Evolutionary conservation across 75 land plant genomes (phyloP).

Genomic region (Cupressus sempervirens): DNA sequence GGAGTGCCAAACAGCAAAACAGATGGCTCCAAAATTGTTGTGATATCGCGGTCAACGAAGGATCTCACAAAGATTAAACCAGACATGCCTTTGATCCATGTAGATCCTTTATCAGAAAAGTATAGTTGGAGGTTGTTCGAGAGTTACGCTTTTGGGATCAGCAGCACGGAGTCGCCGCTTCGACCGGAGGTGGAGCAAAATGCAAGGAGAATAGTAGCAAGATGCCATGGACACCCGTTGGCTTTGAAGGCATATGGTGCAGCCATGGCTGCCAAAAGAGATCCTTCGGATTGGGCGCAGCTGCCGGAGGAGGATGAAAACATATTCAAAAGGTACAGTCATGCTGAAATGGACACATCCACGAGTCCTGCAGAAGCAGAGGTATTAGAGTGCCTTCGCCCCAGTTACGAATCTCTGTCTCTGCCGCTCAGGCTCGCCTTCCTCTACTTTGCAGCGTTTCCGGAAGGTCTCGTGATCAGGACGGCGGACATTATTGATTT

Average conservation of each 20-base stretch:
- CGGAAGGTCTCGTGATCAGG: background rate
- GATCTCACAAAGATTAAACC: background rate
- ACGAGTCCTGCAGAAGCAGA: no score
- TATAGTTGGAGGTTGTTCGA: background rate
- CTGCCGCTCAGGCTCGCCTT: background rate
- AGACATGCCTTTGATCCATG: background rate
- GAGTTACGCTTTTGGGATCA: background rate
- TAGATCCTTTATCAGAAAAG: background rate
- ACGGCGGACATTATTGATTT: background rate
- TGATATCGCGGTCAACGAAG: background rate
- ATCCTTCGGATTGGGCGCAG: background rate
- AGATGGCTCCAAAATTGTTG: background rate
- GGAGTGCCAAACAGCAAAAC: background rate
- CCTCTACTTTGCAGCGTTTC: background rate
- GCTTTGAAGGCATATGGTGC: background rate
- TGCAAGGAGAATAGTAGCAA: background rate
- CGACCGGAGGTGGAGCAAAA: background rate
- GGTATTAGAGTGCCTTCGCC: background rate
- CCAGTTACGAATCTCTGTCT: background rate
- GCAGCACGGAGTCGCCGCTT: background rate
- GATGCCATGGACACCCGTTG: background rate
- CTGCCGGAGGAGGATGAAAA: background rate
- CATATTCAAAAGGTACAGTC: background rate
- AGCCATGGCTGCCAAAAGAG: background rate
- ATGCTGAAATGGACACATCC: background rate